Evolutionary conservation across 192 early-diverging fungal species (phyloP).

Genomic region (Jimgerdemannia flammicorona): DNA sequence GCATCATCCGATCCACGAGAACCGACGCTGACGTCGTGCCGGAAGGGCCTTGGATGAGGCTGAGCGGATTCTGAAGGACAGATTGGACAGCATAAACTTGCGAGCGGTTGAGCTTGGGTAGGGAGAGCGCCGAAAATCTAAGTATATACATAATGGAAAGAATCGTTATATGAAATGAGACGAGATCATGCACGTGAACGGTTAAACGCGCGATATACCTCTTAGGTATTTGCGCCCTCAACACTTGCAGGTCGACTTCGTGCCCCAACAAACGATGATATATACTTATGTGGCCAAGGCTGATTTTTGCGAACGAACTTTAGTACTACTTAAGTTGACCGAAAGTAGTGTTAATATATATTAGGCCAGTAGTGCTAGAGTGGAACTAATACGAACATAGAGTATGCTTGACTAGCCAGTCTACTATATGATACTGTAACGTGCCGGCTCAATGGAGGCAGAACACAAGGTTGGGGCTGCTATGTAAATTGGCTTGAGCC

Average conservation of each 20-base stretch:
- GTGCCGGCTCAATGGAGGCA: no score
- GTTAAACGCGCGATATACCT: conserved; percentile 35
- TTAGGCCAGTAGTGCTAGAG: no score
- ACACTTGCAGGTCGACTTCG: conserved; percentile 83
- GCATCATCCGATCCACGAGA: conserved; percentile 53
- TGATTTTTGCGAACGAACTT: no score
- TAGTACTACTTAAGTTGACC: no score
- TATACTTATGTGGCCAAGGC: conserved; percentile 32
- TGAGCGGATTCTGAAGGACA: conserved; percentile 86
- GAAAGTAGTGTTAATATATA: no score
- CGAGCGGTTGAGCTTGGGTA: conserved; percentile 96
- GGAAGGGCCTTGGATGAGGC: conserved; percentile 93
- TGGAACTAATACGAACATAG: no score
- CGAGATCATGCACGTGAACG: neutral
- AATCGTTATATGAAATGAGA: neutral
- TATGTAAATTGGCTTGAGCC: no score
- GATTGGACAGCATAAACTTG: conserved; percentile 94
- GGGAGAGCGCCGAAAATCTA: conserved; percentile 81
- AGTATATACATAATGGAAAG: neutral
- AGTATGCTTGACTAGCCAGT: no score
- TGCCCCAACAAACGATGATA: conserved; percentile 95
- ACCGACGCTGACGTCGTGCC: conserved; percentile 97
- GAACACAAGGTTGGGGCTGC: no score
- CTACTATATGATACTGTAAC: no score
- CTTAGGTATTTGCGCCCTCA: conserved; percentile 79